Evolutionary conservation across 2,329 filamentous ascomycete genomes (phyloP).

Genomic region (Pseudocercospora crystallina): DNA sequence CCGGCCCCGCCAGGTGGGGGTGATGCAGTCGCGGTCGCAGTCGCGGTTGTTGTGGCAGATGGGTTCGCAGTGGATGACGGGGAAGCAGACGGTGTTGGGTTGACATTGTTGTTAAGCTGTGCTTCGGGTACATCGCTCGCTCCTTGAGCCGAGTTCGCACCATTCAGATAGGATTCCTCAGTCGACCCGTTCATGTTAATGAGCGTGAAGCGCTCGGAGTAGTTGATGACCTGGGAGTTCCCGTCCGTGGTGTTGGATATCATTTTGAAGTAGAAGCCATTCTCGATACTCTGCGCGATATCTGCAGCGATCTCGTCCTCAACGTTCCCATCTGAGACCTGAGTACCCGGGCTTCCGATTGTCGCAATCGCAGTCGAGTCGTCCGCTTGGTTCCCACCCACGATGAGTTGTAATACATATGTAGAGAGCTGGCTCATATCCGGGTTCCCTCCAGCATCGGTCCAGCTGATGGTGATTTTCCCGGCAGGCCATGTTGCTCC

Average conservation of each 20-base stretch:
- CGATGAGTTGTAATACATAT: conserved; percentile 20
- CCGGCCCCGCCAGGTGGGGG: not conserved
- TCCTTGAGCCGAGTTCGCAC: conserved; percentile 17
- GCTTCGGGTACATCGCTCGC: conserved; percentile 19
- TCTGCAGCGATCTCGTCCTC: conserved; percentile 16
- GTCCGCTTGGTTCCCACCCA: conserved; percentile 21
- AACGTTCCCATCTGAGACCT: conserved; percentile 12
- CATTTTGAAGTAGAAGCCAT: conserved; percentile 27
- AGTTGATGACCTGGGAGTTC: conserved; percentile 52
- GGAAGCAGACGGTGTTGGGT: conserved; percentile 4
- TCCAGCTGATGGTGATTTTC: conserved; percentile 20
- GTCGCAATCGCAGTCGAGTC: conserved; percentile 21
- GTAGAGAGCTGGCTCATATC: conserved; percentile 16
- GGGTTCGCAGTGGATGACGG: not conserved
- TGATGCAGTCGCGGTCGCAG: conserved; percentile 1
- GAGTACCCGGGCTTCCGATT: conserved; percentile 14
- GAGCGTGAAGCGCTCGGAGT: conserved; percentile 62
- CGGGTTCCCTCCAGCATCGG: conserved; percentile 20
- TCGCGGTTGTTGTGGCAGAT: conserved; percentile 6
- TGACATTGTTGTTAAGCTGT: conserved; percentile 18
- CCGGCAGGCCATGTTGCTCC: conserved; percentile 22
- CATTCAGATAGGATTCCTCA: conserved; percentile 39
- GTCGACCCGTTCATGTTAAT: conserved; percentile 63
- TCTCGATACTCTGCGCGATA: conserved; percentile 21
- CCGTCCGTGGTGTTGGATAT: conserved; percentile 20